Evolutionary conservation across 345 rosid genomes (phyloP), one percentile per base, ranked within the genome.

Genomic region (Salix udensis): DNA sequence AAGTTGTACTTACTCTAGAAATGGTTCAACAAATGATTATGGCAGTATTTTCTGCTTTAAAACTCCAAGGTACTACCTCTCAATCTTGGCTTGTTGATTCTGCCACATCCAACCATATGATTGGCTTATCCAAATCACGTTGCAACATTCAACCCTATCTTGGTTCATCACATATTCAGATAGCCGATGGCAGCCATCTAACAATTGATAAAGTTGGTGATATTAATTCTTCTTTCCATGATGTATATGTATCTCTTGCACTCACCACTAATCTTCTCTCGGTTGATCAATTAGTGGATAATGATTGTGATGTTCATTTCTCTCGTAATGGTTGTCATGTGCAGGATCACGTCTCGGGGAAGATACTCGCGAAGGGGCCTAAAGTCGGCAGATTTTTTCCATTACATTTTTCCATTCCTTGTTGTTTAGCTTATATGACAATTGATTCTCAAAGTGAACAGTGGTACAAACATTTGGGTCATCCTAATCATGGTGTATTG

Each of bases 1-100:
- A 3, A 21, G 8, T 13, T 30, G 2, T 2, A 6, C 61, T 66
- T 34, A 48, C 65, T 4, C 74, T 11, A 36, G 42, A 73, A 37
- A 68, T 62, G 77, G 72, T 73, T 5, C 37, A 77, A 18, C 26
- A 81, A 1, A 74, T 74, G 69, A 68, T 81, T 4, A 18, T 40
- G 31, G 9, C 53, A 4, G 68, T 39, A 0, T 68, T 77, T 5
- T 72, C 26, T 0, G 12, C 44, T 16, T 28, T 68, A 2, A 14
- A 66, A 16, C 23, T 71, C 7, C 46, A 55, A 76, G 77, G 77
- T 72, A 1, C 4, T 68, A 14, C 44, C 24, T 37, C 7, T 4
- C 36, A 30, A 30, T 30, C 31, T 30, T 30, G 31, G 0, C 31
- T 30, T 30, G 31, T 30, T 30, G 31, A 30, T 30, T 30, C 31